Base-by-base conservation (phyloP, 805 yeast genomes). In the Cyberlindnera mississippiensis region DNA sequence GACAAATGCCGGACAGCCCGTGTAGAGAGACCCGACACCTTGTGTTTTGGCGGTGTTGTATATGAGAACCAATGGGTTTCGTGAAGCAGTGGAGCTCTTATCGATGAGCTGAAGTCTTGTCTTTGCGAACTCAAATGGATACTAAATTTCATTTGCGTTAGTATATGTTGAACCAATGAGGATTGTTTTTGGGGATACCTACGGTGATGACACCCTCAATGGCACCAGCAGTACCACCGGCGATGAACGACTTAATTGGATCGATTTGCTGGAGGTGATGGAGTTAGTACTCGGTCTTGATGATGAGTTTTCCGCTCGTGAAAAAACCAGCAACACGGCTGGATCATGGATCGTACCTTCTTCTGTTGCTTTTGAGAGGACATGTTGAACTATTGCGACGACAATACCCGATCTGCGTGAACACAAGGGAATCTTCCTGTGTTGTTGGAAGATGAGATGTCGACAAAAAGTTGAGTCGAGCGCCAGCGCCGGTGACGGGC, bases 151-250 rank as follows among this genome's bases (percentile, higher is more conserved):
- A n/a, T n/a, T 10, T 13, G n/a, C 8, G 36, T 33, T 33, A 33
- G 36, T 55, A 29, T 15, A 3, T 9, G n/a, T 13, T 51, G 61
- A 14, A 45, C n/a, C n/a, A n/a, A 52, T 62, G 22, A 6, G 20
- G 6, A 14, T 6, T 7, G 4, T n/a, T 22, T 11, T 11, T 6
- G 29, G 20, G 4, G 37, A 15, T n/a, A 37, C 45, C 28, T 29
- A 0, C 45, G 2, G 98, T 91, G 35, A 86, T 73, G 30, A 78
- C 78, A 27, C 96, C 96, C 66, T 91, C 99, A 26, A 90, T 80
- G 19, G 96, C 98, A 44, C 98, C 99, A 0, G 98, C 99, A 0
- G 85, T 73, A 40, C 97, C 96, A 42, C 99, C 99, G 6, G 96
- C 98, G 20, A 90, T 69, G 57, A 91, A 88, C 2, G 97, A 87